Percentiles rank a stretch among this genome's conserved stretches.
phyloP scores from a whole-genome alignment of 345 rosid species.

The Eucalyptus tenuipes region DNA sequence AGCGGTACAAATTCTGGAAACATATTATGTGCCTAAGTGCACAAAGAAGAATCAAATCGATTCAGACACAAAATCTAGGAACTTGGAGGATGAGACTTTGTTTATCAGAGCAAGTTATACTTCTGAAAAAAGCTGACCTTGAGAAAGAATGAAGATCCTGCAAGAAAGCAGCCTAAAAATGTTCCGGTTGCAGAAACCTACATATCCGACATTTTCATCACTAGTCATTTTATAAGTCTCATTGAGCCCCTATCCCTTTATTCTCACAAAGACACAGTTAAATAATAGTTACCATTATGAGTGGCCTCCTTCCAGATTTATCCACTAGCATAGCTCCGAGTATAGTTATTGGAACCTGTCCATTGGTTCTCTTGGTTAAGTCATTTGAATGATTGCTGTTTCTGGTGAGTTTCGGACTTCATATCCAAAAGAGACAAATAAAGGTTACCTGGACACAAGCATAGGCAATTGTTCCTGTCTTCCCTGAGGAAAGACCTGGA shows the following conservation, averaged over 20 bases:
- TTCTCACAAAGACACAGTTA: not conserved
- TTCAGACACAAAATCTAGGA: not conserved
- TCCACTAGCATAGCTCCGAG: slow-evolving; percentile 73
- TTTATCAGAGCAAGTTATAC: not conserved
- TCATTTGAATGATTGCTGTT: not conserved
- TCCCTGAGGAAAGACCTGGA: slow-evolving; percentile 65
- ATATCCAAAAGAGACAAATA: not conserved
- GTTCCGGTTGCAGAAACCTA: slow-evolving; percentile 71
- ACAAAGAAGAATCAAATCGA: not conserved
- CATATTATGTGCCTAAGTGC: slow-evolving; percentile 40
- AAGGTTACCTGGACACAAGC: slow-evolving; percentile 65
- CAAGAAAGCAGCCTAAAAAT: slow-evolving; percentile 62
- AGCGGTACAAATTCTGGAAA: slow-evolving; percentile 55
- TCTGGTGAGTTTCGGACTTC: not conserved
- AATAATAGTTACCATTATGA: slow-evolving; percentile 51
- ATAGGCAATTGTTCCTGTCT: slow-evolving; percentile 67
- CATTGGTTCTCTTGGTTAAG: not conserved
- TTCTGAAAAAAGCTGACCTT: slow-evolving; percentile 20
- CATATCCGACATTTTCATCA: not conserved
- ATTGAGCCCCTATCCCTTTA: not conserved
- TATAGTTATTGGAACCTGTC: slow-evolving; percentile 69
- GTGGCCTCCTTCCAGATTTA: slow-evolving; percentile 77
- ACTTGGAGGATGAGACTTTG: not conserved
- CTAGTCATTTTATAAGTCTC: not conserved
- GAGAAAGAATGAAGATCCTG: slow-evolving; percentile 72